A percentile compares a stretch with the other conserved stretches of the same genome.
These are phyloP conservation scores for Xylaria telfairii DNA, from an alignment of 495 filamentous ascomycete species.

Conservation along the genomic window DNA sequence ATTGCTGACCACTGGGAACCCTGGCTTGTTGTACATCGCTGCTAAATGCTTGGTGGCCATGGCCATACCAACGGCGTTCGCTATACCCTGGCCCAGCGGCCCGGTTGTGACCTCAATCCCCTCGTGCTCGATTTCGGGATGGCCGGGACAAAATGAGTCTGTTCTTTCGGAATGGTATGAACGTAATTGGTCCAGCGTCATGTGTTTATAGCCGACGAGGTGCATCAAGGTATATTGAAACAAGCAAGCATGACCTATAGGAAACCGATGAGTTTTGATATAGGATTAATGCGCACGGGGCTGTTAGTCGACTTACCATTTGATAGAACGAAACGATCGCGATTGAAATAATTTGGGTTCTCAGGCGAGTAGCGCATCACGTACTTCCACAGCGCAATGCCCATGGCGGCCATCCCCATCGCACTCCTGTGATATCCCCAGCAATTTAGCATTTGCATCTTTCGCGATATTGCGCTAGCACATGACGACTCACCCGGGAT, in stretches of 20 bases:
- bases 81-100: slow-evolving; percentile 64
- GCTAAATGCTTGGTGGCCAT: slow-evolving; percentile 64
- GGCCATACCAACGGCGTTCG: slow-evolving; percentile 65
- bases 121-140: slow-evolving; percentile 66
- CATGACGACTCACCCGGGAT: slow-evolving; percentile 54
- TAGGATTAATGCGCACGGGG: background rate
- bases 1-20: slow-evolving; percentile 55
- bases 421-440: slow-evolving; percentile 40
- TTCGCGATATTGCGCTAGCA: slow-evolving; percentile 6
- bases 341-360: slow-evolving; percentile 56
- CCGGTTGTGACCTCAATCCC: slow-evolving; percentile 70
- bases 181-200: slow-evolving; percentile 65
- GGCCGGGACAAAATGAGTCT: slow-evolving; percentile 62
- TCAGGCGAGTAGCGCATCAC: slow-evolving; percentile 58
- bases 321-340: slow-evolving; percentile 61
- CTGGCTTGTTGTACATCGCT: slow-evolving; percentile 59
- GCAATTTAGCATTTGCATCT: slow-evolving; percentile 19
- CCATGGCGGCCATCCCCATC: slow-evolving; percentile 64
- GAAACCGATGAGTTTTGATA: background rate
- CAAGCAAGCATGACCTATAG: slow-evolving; percentile 61
- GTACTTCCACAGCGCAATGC: slow-evolving; percentile 59
- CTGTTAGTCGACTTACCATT: slow-evolving; percentile 41
- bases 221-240: slow-evolving; percentile 67
- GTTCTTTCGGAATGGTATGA: slow-evolving; percentile 62
- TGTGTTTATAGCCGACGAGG: slow-evolving; percentile 62